Base-by-base conservation (phyloP, 1,284 basidiomycete genomes). In the Somion occarium region DNA sequence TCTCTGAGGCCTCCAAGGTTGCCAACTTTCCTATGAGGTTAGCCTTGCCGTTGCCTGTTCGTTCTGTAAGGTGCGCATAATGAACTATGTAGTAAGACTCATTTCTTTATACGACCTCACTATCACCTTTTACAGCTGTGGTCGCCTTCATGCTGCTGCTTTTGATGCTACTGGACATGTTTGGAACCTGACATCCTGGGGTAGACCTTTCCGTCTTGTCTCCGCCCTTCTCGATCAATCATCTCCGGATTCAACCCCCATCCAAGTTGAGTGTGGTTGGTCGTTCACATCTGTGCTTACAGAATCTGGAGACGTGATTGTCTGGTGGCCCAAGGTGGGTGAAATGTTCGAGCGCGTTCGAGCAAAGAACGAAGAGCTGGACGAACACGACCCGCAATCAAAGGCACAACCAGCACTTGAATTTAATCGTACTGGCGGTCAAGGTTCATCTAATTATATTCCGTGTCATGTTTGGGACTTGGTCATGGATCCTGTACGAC, bases 241-340 rank as follows among this genome's bases (percentile, higher is more conserved):
- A 0, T 63, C 69, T 1, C 67, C 72, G 0, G 73, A 76, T 48
- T 75, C 74, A 23, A 76, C 69, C 7, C 79, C 83, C 4, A 61
- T 78, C 1, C 91, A 93, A 64, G 73, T 91, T 25, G 85, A 85
- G 62, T 86, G 85, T 53, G 92, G 92, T n/a, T 93, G 91, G 92
- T 57, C 62, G 3, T 87, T 86, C 65, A 85, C 84, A 5, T 77
- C 83, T 2, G 73, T 82, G 27, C 79, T 95, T 54, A 86, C 85
- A 2, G 73, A 77, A 48, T 73, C 76, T 3, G 90, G 91, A 1
- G 75, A 82, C 30, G 80, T 91, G 27, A 78, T 85, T 56, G 79
- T 88, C 5, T 93, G 85, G 81, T 92, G 83, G 80, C 90, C 90
- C 1, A 77, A 78, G 57, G 63, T 64, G 3, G 76, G 75, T 13